These are phyloP conservation scores for Vigna nakashimae DNA, from an alignment of 306 rosid genomes.

Conservation along the genomic window DNA sequence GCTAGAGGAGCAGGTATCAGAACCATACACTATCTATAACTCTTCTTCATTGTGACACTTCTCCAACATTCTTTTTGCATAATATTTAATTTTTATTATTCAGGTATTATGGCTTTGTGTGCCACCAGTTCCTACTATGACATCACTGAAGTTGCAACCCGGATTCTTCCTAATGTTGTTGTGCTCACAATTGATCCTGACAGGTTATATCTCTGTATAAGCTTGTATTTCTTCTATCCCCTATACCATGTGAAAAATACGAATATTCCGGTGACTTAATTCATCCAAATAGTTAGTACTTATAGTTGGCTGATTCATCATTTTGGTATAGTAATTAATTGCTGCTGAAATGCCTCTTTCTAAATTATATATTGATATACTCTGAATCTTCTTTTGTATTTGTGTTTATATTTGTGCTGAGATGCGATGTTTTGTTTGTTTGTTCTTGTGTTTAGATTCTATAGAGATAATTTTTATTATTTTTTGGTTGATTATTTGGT, in stretches of 20 bases:
- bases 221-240: slow-evolving; percentile 31
- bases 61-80: slow-evolving; percentile 21
- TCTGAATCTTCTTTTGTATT: slow-evolving; percentile 28
- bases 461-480: slow-evolving; percentile 34
- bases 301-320: slow-evolving; percentile 26
- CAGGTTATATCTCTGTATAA: slow-evolving; percentile 58
- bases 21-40: slow-evolving; percentile 32
- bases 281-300: slow-evolving; percentile 14
- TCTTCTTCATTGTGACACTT: slow-evolving; percentile 22
- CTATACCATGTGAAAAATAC: slow-evolving; percentile 3
- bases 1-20: slow-evolving; percentile 96
- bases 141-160: slow-evolving; percentile 85
- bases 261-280: slow-evolving; percentile 39
- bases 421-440: slow-evolving; percentile 28
- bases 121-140: slow-evolving; percentile 98
- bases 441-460: slow-evolving; percentile 35
- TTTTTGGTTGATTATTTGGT: slow-evolving; percentile 27
- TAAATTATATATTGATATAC: slow-evolving; percentile 9
- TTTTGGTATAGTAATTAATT: not conserved
- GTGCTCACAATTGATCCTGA: slow-evolving; percentile 95
- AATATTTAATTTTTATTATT: slow-evolving; percentile 36
- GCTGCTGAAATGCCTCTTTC: slow-evolving; percentile 2
- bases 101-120: slow-evolving; percentile 98
- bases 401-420: slow-evolving; percentile 14
- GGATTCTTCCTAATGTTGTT: slow-evolving; percentile 93